A percentile compares a stretch with the other conserved stretches of the same genome.
These are phyloP conservation scores for Aspergillus texensis DNA, from an alignment of 2,329 filamentous ascomycete species.

Conservation along the genomic window DNA sequence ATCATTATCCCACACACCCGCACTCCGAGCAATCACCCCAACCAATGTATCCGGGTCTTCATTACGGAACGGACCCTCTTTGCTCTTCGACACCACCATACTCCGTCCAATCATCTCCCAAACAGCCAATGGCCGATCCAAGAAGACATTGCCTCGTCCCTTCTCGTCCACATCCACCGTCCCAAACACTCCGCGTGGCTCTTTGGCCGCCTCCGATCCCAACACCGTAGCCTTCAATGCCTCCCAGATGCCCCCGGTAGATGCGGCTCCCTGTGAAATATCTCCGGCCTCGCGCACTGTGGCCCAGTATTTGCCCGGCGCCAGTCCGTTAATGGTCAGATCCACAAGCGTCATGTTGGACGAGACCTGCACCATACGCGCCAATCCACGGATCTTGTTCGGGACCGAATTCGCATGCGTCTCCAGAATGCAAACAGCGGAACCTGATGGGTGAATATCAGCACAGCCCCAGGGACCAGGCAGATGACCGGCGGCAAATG, in stretches of 20 bases:
- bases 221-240: conserved; percentile 48
- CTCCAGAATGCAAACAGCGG: conserved; percentile 89
- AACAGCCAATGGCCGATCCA: conserved; percentile 80
- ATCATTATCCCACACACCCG: conserved; percentile 98
- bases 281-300: conserved; percentile 85
- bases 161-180: conserved; percentile 73
- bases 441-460: conserved; percentile 27
- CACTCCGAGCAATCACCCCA: conserved; percentile 91
- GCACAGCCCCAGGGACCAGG: background rate
- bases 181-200: conserved; percentile 68
- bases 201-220: conserved; percentile 36
- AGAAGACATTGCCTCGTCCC: conserved; percentile 76
- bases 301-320: conserved; percentile 78
- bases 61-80: conserved; percentile 60
- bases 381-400: conserved; percentile 79
- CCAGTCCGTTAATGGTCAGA: conserved; percentile 79
- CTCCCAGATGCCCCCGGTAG: conserved; percentile 82
- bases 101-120: conserved; percentile 97
- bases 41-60: conserved; percentile 86
- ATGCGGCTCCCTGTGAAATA: conserved; percentile 79
- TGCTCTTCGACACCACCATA: conserved; percentile 78
- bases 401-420: conserved; percentile 66
- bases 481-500: background rate
- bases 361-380: conserved; percentile 89
- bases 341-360: conserved; percentile 80